Percentiles rank a stretch among this genome's conserved stretches.
phyloP scores from a whole-genome alignment of 768 basidiomycete species.

The Phaffia tasmanica region DNA sequence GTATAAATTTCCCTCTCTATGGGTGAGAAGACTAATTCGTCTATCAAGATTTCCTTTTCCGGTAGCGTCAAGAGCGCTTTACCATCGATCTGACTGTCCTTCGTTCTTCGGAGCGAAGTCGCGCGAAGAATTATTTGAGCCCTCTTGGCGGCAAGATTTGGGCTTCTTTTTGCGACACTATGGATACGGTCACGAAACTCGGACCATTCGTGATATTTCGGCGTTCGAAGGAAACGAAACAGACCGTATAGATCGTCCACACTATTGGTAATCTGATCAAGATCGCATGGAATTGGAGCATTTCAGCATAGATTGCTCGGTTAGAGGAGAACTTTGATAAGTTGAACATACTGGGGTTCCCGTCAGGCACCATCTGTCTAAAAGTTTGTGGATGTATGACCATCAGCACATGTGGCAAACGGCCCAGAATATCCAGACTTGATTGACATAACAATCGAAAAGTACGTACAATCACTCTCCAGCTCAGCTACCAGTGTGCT shows the following conservation, averaged over 20 bases:
- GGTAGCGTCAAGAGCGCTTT: slow-evolving; percentile 49
- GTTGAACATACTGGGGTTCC: slow-evolving; percentile 33
- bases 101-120: slow-evolving; percentile 56
- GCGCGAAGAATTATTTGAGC: slow-evolving; percentile 47
- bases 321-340: not conserved
- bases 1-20: slow-evolving; percentile 58
- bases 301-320: no score
- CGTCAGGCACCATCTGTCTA: slow-evolving; percentile 58
- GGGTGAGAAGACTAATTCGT: slow-evolving; percentile 48
- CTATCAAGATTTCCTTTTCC: slow-evolving; percentile 41
- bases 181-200: slow-evolving; percentile 44
- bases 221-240: slow-evolving; percentile 39
- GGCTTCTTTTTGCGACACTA: slow-evolving; percentile 36
- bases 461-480: slow-evolving; percentile 23
- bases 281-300: not conserved
- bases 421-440: no score
- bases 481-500: slow-evolving; percentile 45
- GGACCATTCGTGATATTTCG: slow-evolving; percentile 47
- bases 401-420: no score
- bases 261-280: slow-evolving; percentile 50
- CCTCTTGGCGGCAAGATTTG: slow-evolving; percentile 46
- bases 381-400: no score
- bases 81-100: slow-evolving; percentile 56
- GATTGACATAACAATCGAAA: no score
- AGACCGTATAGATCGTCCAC: slow-evolving; percentile 48